These are phyloP conservation scores for Byssochlamys sp. DNA, from an alignment of 2,329 filamentous ascomycete genomes.

Conservation along the genomic window DNA sequence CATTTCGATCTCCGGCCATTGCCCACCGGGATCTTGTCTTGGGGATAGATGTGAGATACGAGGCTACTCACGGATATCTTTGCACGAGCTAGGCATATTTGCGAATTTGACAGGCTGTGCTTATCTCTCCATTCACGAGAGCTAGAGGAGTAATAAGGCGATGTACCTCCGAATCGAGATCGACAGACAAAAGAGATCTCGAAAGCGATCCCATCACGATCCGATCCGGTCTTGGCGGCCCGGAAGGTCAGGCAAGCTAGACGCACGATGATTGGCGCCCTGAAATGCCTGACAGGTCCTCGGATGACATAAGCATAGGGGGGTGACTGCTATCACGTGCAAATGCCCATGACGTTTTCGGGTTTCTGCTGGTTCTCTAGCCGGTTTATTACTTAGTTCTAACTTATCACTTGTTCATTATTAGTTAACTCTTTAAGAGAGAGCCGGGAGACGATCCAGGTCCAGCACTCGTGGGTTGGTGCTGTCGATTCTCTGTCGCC, in stretches of 20 bases:
- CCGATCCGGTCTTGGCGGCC: not conserved
- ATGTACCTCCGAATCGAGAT: not conserved
- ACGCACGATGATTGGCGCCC: not conserved
- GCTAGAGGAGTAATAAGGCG: not conserved
- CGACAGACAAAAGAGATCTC: not conserved
- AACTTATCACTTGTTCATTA: too few relatives aligned
- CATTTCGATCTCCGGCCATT: not conserved
- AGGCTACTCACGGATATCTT: conserved; percentile 72
- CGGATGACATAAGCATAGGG: not conserved
- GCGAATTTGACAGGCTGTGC: not conserved
- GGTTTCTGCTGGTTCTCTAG: not conserved
- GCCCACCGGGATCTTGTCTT: too few relatives aligned
- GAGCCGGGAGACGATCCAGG: not conserved
- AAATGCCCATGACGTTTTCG: not conserved
- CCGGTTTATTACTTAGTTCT: too few relatives aligned
- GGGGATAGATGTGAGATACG: conserved; percentile 1
- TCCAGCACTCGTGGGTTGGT: not conserved
- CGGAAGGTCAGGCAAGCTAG: not conserved
- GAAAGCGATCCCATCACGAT: not conserved
- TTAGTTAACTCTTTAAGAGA: not conserved
- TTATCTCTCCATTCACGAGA: not conserved
- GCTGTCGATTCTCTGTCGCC: not conserved
- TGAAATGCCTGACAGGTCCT: not conserved
- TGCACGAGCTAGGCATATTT: conserved; percentile 87
- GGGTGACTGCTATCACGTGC: not conserved